Conservation (phyloP, 208 protist genomes). For the Borovskyia barvae region DNA sequence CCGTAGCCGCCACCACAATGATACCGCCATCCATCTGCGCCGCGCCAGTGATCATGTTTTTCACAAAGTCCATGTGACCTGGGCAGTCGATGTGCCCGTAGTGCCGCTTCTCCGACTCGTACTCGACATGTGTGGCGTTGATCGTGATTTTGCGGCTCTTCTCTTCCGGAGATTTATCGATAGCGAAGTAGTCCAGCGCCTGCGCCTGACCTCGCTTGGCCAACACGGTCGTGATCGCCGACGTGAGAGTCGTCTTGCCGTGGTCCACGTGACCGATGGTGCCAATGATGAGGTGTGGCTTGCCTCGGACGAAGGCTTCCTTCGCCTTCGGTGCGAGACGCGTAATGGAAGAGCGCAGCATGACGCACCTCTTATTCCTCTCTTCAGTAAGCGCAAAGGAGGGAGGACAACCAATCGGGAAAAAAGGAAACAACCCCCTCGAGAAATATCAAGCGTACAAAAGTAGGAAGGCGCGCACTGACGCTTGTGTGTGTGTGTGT, state of each 20-base stretch:
- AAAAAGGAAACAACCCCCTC: neutral
- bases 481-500: neutral
- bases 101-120: slow-evolving; percentile 98
- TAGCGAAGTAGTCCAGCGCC: slow-evolving; percentile 95
- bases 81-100: slow-evolving; percentile 99
- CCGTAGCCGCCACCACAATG: slow-evolving; percentile 91
- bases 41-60: slow-evolving; percentile 99
- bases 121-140: slow-evolving; percentile 97
- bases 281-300: slow-evolving; percentile 98
- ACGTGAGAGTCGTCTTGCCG: slow-evolving; percentile 99
- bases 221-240: slow-evolving; percentile 96
- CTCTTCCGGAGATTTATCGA: slow-evolving; percentile 99
- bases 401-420: neutral
- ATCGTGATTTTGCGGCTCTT: slow-evolving; percentile 99
- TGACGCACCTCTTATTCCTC: slow-evolving; percentile 1
- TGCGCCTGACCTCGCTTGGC: slow-evolving; percentile 80
- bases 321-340: slow-evolving; percentile 39
- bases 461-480: neutral
- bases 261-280: slow-evolving; percentile 99
- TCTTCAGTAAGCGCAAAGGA: neutral
- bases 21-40: slow-evolving; percentile 96
- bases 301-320: slow-evolving; percentile 92
- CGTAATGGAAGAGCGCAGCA: slow-evolving; percentile 35
- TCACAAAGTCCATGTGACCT: slow-evolving; percentile 99
- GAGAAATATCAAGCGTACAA: neutral